phyloP scores from a whole-genome alignment of 768 basidiomycete species.

The Psilocybe subaeruginosa region DNA sequence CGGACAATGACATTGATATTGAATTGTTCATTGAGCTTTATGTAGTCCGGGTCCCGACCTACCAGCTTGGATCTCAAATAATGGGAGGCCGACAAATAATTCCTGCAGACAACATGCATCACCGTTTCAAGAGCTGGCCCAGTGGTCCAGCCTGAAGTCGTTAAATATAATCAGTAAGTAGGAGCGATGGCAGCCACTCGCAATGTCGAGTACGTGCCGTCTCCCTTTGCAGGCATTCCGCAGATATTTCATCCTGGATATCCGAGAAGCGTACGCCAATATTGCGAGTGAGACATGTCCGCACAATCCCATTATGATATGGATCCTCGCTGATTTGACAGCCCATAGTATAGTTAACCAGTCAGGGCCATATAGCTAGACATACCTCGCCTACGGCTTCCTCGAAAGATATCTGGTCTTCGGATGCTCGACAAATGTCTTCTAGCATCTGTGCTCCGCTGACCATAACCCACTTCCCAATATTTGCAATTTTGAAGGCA shows the following conservation, averaged over 20 bases:
- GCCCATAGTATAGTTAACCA: conserved; percentile 9
- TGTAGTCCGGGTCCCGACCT: conserved; percentile 19
- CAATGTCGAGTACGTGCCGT: conserved; percentile 1
- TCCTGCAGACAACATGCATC: conserved; percentile 12
- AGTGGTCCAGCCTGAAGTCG: conserved; percentile 35
- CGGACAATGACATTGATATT: conserved; percentile 14
- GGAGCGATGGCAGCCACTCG: neutral
- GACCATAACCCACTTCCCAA: conserved; percentile 12
- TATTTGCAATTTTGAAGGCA: conserved; percentile 10
- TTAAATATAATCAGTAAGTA: neutral
- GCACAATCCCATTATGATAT: conserved; percentile 10
- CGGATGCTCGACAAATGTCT: conserved; percentile 9
- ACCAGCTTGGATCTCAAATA: conserved; percentile 33
- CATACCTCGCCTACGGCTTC: conserved; percentile 11
- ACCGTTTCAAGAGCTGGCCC: neutral
- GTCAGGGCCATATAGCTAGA: neutral
- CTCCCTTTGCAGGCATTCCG: conserved; percentile 27
- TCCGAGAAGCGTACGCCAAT: conserved; percentile 7
- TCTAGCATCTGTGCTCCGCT: conserved; percentile 15
- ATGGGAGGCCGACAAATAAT: conserved; percentile 45
- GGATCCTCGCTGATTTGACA: conserved; percentile 7
- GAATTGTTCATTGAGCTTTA: conserved; percentile 14
- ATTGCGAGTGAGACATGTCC: conserved; percentile 10
- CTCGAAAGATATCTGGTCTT: conserved; percentile 12
- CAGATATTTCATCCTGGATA: conserved; percentile 41